Base-by-base conservation (phyloP, 345 rosid genomes). In the Cochlearia excelsa region DNA sequence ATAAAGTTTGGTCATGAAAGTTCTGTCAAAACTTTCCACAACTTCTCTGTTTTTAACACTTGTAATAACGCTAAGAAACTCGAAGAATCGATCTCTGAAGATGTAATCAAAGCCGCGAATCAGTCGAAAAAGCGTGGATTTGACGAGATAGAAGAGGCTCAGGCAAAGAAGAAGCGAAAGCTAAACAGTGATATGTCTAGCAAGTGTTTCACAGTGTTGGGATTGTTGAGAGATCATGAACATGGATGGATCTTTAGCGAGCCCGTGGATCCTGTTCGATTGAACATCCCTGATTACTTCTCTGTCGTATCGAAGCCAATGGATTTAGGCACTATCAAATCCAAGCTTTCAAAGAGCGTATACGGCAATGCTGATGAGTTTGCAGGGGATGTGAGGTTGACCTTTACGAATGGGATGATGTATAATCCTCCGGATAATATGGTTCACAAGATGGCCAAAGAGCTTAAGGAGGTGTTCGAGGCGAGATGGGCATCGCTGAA, bases 241-340 rank as follows among this genome's bases (percentile, higher is more conserved):
- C 59, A 54, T 64, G 90, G 84, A 9, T 84, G 88, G 84, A 60
- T 75, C 54, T 92, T 92, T 70, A 55, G 9, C 5, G 51, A 60
- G 26, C 95, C 98, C 0, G 98, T 92, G 55, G 96, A 92, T 81
- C 95, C 95, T 4, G 79, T 77, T 8, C 44, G 51, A 16, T 26
- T 88, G 62, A 58, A 60, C 4, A 80, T 92, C 69, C 98, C 96
- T 9, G 98, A 92, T 74, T 92, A 88, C 66, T 92, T 92, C 69
- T 58, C 80, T 34, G 67, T 92, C 10, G 76, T 92, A 57, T 49
- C 75, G 1, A 54, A 74, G 30, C 98, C 98, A 7, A 92, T 92
- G 98, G 98, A 92, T 78, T 58, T 92, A 41, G 96, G 96, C 38
- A 88, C 98, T 6, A 56, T 92, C 9, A 83, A 73, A 43, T 83